Base-by-base conservation (phyloP, 805 yeast species). In the Zygoascus flipseniorum region DNA sequence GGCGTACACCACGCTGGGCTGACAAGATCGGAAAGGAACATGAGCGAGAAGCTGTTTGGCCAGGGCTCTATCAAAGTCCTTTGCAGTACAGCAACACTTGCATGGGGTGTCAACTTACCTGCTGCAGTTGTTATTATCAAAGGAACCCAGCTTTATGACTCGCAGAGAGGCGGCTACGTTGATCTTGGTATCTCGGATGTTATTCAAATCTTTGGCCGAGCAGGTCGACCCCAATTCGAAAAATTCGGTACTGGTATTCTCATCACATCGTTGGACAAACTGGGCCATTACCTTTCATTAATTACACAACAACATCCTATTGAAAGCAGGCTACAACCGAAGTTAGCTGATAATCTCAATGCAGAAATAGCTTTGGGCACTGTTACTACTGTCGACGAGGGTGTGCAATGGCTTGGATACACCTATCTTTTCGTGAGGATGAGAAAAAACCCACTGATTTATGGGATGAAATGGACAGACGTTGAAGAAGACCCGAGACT, bases 41-140 rank as follows among this genome's bases (percentile, higher is more conserved):
- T 89, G 51, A 85, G 95, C 0, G 99, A 95, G 62, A 84, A 83
- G 64, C 79, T 92, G 85, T 93, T 93, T 65, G 74, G 83, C 31
- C 72, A 76, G 31, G 98, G 99, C 43, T 86, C 89, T 0, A 85
- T 93, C 57, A 86, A 84, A 55, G 98, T 93, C 0, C 72, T 93
- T 16, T 86, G 95, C 62, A 89, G 97, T 76, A 93, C 99, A 2
- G 96, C 99, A 0, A 93, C 99, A 0, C 78, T 93, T 54, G 99
- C 99, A 0, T 93, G 99, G 99, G 99, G 99, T 78, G 98, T 93
- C 18, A 93, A 93, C 65, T 74, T 93, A 55, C 99, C 99, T 1
- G 99, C 99, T 6, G 97, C 97, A 1, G 96, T 89, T 43, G 99
- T 93, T 19, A 87, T 93, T 57, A 82, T 93, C 32, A 93, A 93